Percentiles rank a stretch among this genome's conserved stretches.
Conservation (phyloP, 2,329 filamentous ascomycete species). For the Aspergillus jensenii region DNA sequence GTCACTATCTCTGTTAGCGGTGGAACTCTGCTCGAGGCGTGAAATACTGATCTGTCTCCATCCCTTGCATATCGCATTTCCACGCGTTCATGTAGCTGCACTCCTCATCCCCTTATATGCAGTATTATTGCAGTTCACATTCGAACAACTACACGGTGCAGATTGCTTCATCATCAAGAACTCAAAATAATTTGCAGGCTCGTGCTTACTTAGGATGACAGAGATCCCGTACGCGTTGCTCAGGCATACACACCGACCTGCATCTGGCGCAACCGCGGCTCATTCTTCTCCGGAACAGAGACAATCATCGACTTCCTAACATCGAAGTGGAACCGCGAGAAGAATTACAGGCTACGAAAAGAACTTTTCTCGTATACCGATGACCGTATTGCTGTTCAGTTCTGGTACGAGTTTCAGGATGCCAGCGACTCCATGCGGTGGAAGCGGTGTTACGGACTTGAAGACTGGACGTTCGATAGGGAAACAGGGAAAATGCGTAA, state of each 20-base stretch:
- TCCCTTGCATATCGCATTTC: constrained; percentile 5
- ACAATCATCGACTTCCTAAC: constrained; percentile 68
- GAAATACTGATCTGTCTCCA: neutral
- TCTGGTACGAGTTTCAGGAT: constrained; percentile 85
- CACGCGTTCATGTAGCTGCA: neutral
- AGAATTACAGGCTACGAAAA: constrained; percentile 73
- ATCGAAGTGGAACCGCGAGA: constrained; percentile 72
- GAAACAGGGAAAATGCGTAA: constrained; percentile 47
- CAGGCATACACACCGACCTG: constrained; percentile 73
- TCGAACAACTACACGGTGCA: too few species aligned
- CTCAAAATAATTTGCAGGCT: neutral
- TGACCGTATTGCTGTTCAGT: constrained; percentile 81
- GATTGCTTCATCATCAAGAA: neutral
- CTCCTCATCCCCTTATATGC: neutral
- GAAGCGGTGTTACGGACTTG: constrained; percentile 82
- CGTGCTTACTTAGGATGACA: constrained; percentile 30
- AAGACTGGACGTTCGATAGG: constrained; percentile 50
- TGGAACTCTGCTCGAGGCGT: neutral
- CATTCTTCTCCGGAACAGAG: constrained; percentile 67
- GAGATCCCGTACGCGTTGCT: constrained; percentile 64
- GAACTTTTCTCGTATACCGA: constrained; percentile 77
- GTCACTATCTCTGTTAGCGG: too few species aligned
- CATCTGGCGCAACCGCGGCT: constrained; percentile 76
- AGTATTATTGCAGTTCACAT: too few species aligned
- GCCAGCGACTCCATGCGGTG: constrained; percentile 63